These are phyloP conservation scores for Daldinia decipiens DNA, from an alignment of 495 filamentous ascomycete species.

Conservation along the genomic window DNA sequence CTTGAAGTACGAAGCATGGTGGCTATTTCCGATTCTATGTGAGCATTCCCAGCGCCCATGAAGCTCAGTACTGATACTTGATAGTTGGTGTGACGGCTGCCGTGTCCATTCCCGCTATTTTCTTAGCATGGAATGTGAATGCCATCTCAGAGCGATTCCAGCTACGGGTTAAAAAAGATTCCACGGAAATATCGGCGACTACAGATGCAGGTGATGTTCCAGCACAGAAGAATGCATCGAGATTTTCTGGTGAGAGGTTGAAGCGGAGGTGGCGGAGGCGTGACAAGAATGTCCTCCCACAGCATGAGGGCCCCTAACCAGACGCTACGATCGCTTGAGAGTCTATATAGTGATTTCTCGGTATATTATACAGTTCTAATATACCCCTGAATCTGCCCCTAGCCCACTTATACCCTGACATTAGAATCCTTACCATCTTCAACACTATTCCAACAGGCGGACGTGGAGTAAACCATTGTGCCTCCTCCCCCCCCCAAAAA, in stretches of 20 bases:
- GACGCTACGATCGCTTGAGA: too few relatives aligned
- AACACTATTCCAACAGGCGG: too few relatives aligned
- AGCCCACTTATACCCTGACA: too few relatives aligned
- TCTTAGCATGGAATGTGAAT: constrained; percentile 30
- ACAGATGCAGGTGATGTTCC: background rate
- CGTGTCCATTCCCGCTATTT: constrained; percentile 26
- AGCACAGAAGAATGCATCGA: background rate
- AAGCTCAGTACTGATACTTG: constrained; percentile 4
- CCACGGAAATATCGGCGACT: background rate
- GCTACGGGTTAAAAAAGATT: background rate
- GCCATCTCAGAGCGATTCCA: constrained; percentile 11
- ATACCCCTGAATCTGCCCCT: too few relatives aligned
- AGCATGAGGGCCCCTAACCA: background rate
- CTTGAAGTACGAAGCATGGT: constrained; percentile 26
- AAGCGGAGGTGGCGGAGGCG: background rate
- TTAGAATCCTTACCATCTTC: too few relatives aligned
- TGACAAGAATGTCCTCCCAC: background rate
- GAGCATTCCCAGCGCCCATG: background rate
- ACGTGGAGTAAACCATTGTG: too few relatives aligned
- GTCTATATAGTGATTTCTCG: background rate
- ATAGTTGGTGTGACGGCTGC: constrained; percentile 21
- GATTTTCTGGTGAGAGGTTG: background rate
- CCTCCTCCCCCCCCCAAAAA: too few relatives aligned
- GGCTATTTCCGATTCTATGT: constrained; percentile 34
- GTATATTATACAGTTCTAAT: too few relatives aligned